phyloP scores from a whole-genome alignment of 2,329 filamentous ascomycete species.

The Sporothrix humicola region DNA sequence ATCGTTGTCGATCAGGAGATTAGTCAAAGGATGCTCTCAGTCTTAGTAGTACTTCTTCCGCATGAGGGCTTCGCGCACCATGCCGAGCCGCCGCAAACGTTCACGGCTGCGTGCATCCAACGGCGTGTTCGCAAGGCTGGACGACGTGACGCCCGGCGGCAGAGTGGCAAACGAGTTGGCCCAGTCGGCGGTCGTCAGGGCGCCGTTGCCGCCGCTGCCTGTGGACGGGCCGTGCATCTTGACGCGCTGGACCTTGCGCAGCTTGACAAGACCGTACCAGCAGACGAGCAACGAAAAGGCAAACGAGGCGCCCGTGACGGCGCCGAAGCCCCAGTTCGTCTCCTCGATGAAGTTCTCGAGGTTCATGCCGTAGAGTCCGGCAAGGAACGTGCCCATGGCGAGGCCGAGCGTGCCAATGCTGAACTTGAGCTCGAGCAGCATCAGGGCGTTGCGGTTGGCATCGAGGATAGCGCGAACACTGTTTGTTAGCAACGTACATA shows the following conservation, averaged over 20 bases:
- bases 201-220: slow-evolving; percentile 15
- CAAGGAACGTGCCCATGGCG: slow-evolving; percentile 91
- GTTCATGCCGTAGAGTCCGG: slow-evolving; percentile 99
- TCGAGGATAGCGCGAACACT: slow-evolving; percentile 88
- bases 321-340: slow-evolving; percentile 81
- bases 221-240: slow-evolving; percentile 43
- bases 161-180: slow-evolving; percentile 29
- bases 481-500: slow-evolving; percentile 55
- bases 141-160: slow-evolving; percentile 22
- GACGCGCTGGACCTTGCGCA: slow-evolving; percentile 64
- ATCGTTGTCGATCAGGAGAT: background rate
- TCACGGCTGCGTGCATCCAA: slow-evolving; percentile 59
- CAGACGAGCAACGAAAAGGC: slow-evolving; percentile 78
- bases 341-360: slow-evolving; percentile 98
- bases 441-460: slow-evolving; percentile 96
- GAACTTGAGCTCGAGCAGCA: slow-evolving; percentile 96
- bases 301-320: slow-evolving; percentile 73
- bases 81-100: slow-evolving; percentile 56
- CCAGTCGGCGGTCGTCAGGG: slow-evolving; percentile 7
- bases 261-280: slow-evolving; percentile 80
- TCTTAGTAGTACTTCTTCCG: slow-evolving; percentile 37
- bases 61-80: slow-evolving; percentile 38
- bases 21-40: background rate
- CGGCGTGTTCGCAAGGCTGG: slow-evolving; percentile 54
- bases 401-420: slow-evolving; percentile 94